A percentile compares a stretch with the other conserved stretches of the same genome.
Conservation (phyloP, 306 rosid genomes). For the Inga leiocalycina region DNA sequence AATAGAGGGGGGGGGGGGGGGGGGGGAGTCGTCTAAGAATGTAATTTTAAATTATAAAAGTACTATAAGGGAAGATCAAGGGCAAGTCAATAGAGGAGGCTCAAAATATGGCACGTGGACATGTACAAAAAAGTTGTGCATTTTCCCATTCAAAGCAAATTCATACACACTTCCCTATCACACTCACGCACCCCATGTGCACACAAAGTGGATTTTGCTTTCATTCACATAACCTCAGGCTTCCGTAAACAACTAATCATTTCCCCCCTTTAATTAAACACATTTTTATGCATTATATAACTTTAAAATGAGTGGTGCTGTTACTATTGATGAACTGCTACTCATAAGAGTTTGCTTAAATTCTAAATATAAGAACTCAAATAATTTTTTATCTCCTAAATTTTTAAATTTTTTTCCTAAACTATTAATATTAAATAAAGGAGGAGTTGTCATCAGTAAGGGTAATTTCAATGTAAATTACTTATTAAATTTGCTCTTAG, state of each 20-base stretch:
- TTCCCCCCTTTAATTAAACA: background rate
- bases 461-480: too few relatives aligned
- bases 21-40: background rate
- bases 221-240: background rate
- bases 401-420: too few relatives aligned
- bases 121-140: slow-evolving; percentile 34
- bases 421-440: too few relatives aligned
- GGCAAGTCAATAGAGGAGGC: slow-evolving; percentile 26
- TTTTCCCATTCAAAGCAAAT: slow-evolving; percentile 10
- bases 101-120: slow-evolving; percentile 32
- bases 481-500: too few relatives aligned
- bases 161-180: slow-evolving; percentile 11
- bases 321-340: too few relatives aligned
- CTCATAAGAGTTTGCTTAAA: too few relatives aligned
- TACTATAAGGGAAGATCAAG: background rate
- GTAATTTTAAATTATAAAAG: slow-evolving; percentile 11
- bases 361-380: too few relatives aligned
- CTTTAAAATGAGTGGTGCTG: too few relatives aligned
- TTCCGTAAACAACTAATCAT: slow-evolving; percentile 6
- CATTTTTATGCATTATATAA: background rate
- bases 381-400: too few relatives aligned
- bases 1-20: background rate
- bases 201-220: slow-evolving; percentile 25
- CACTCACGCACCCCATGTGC: slow-evolving; percentile 38
- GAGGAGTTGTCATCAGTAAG: too few relatives aligned